Evolutionary conservation across 129 eudicot species (phyloP), one percentile per base, ranked within the genome.

Genomic region (Oenanthe sinensis): DNA sequence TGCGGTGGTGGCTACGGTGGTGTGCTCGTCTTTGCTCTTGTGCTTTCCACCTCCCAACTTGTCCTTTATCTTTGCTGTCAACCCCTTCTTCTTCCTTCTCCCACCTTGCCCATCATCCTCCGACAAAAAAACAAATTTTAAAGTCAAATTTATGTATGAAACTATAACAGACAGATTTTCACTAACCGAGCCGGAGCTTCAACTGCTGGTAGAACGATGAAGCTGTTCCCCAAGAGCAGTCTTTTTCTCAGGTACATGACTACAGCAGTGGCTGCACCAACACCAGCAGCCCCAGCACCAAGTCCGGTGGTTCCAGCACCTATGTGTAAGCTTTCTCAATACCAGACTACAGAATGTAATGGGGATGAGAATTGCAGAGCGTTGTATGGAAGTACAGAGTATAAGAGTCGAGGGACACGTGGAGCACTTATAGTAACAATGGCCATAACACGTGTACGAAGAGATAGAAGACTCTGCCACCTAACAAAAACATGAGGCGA

Each of bases 51-150:
- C 77, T 24, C 77, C 77, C 8, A 46, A 45, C 4, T 74, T 74
- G 60, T 74, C 58, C 42, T 74, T 74, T 2, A 74, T 74, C 55
- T 26, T 74, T 0, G 60, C 42, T 4, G 77, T 24, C 14, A 74
- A 8, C 0, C 77, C 77, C 42, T 74, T 74, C 77, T 74, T 74
- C 36, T 74, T 74, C 36, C 77, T 74, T 74, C 77, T 74, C n/a
- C 77, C 77, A 26, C 77, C 77, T 74, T 74, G 60, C 4, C 77
- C 77, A 46, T 74, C 77, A 46, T 74, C 77, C 77, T 74, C 77
- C 13, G 55, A 46, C 77, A 24, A 2, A 13, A 73, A 11, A 4
- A 30, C 26, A 74, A 68, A 3, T 3, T 39, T 10, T n/a, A n/a
- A 68, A 33, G 28, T 68, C 19, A 68, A 58, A 16, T 3, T 13